Conservation (phyloP, 177 flowering plant genomes). For the Vitis hybrid region DNA sequence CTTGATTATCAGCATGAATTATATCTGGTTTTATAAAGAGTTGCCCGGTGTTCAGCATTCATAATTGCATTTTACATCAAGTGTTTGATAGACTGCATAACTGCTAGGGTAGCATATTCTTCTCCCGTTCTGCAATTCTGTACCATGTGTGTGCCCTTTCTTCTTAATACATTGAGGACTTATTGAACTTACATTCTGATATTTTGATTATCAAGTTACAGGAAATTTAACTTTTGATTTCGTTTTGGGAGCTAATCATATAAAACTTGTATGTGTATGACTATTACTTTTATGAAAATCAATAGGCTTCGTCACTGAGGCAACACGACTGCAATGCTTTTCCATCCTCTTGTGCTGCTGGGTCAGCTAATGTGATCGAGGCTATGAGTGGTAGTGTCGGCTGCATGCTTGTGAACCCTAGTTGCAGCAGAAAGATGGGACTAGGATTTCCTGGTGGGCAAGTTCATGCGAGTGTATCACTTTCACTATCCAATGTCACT, state of each 20-base stretch:
- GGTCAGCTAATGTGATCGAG: conserved; percentile 28
- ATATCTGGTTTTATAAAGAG: no score
- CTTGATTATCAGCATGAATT: no score
- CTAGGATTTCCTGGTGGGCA: conserved; percentile 22
- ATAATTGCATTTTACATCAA: no score
- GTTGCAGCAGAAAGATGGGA: conserved; percentile 30
- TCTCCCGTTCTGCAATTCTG: no score
- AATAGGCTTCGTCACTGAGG: conserved; percentile 45
- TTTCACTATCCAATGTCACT: conserved; percentile 52
- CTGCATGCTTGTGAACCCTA: conserved; percentile 32
- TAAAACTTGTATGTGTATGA: neutral
- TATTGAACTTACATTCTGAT: neutral
- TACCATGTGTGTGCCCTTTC: no score
- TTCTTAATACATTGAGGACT: no score
- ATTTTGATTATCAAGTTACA: neutral
- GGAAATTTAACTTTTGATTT: neutral
- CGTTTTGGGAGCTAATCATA: neutral
- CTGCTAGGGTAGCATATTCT: no score
- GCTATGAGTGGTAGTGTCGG: conserved; percentile 25
- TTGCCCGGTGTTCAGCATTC: no score
- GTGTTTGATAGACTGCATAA: no score
- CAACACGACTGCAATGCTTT: conserved; percentile 44
- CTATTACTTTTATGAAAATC: neutral
- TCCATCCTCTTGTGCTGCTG: conserved; percentile 36
- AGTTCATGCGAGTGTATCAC: conserved; percentile 35